These are phyloP conservation scores for Cruciata laevipes DNA, from an alignment of 257 asterid genomes.

Conservation along the genomic window DNA sequence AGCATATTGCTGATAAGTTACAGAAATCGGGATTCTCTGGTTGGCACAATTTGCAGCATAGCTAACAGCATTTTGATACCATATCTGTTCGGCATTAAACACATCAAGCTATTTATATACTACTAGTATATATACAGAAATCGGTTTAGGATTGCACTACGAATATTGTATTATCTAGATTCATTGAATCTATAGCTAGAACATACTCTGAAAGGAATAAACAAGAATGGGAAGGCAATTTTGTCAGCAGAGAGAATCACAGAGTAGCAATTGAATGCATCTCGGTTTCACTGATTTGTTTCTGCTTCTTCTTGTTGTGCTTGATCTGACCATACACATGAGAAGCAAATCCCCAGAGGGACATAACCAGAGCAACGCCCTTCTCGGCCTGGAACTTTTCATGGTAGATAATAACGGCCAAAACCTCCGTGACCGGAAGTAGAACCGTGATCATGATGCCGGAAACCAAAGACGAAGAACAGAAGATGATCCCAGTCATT, in stretches of 20 bases:
- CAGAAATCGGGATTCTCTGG: not conserved
- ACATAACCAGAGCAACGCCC: conserved; percentile 19
- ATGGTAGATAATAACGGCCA: conserved; percentile 22
- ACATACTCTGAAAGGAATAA: not conserved
- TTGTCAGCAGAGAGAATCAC: not conserved
- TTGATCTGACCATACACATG: conserved; percentile 23
- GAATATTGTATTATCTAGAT: not conserved
- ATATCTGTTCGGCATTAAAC: not conserved
- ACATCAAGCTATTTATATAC: not conserved
- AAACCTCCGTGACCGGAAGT: conserved; percentile 18
- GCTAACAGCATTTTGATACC: not conserved
- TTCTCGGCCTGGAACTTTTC: conserved; percentile 26
- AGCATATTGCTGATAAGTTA: not conserved
- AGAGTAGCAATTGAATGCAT: not conserved
- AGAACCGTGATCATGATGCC: conserved; percentile 14
- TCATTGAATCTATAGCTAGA: not conserved
- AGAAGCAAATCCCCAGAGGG: conserved; percentile 30
- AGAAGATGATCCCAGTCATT: conserved; percentile 18
- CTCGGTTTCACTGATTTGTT: not conserved
- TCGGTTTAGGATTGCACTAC: not conserved
- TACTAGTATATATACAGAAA: too few species aligned
- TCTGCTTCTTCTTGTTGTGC: conserved; percentile 10
- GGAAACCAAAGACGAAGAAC: conserved; percentile 19
- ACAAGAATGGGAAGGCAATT: too few species aligned
- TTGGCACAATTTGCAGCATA: not conserved